These are phyloP conservation scores for Ophiognomonia clavigignenti-juglandacearum DNA, from an alignment of 2,329 filamentous ascomycete genomes.

Conservation along the genomic window DNA sequence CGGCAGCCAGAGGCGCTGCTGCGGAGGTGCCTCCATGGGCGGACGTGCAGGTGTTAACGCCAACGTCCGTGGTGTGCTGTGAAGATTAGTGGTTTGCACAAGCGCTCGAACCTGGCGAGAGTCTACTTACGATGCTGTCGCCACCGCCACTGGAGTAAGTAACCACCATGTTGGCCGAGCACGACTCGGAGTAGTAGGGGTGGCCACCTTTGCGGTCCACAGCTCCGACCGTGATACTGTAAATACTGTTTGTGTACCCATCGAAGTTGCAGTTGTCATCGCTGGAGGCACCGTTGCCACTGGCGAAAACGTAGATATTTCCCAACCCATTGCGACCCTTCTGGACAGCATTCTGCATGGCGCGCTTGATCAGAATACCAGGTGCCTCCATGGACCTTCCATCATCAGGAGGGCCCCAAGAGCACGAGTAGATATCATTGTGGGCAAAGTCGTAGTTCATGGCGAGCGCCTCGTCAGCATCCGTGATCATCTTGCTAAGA, in stretches of 20 bases:
- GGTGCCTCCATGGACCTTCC: constrained; percentile 92
- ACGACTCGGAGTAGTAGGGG: constrained; percentile 93
- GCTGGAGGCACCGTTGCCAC: constrained; percentile 80
- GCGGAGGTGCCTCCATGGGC: constrained; percentile 94
- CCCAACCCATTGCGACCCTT: constrained; percentile 78
- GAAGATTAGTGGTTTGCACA: constrained; percentile 8
- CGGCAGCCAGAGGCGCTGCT: constrained; percentile 86
- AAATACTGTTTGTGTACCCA: constrained; percentile 98
- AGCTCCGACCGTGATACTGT: constrained; percentile 94
- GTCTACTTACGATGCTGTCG: constrained; percentile 66
- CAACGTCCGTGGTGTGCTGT: constrained; percentile 90
- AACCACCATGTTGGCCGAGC: constrained; percentile 91
- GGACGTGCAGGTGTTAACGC: constrained; percentile 70
- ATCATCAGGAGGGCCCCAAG: constrained; percentile 95
- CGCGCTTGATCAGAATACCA: constrained; percentile 78
- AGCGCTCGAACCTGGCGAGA: constrained; percentile 14
- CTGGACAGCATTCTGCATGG: constrained; percentile 89
- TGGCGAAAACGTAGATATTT: constrained; percentile 94
- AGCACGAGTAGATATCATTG: constrained; percentile 98
- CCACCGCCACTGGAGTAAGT: constrained; percentile 90
- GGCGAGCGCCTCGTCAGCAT: constrained; percentile 86
- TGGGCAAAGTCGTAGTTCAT: constrained; percentile 89
- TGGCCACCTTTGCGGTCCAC: constrained; percentile 84
- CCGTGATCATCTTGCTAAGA: constrained; percentile 81
- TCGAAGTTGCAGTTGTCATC: constrained; percentile 99